Evolutionary conservation across 2,329 filamentous ascomycete genomes (phyloP).

Genomic region (Penicillium capsulatum): DNA sequence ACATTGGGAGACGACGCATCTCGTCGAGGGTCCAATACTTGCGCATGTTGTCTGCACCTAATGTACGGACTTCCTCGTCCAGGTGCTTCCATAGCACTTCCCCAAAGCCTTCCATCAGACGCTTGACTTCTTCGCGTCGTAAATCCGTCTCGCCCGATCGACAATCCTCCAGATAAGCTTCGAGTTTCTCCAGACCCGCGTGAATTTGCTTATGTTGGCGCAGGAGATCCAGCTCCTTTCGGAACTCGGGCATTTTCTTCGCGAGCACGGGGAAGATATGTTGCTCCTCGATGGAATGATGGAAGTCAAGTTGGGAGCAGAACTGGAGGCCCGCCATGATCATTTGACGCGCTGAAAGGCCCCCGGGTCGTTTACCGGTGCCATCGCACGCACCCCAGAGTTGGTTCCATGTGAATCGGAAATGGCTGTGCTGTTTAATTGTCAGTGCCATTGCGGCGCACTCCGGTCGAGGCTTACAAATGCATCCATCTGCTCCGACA

Average conservation of each 20-base stretch:
- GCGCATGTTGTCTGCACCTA: constrained; percentile 84
- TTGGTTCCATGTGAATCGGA: constrained; percentile 68
- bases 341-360: constrained; percentile 66
- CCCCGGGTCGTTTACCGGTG: constrained; percentile 53
- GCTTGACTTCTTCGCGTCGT: constrained; percentile 57
- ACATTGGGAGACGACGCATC: constrained; percentile 67
- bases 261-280: constrained; percentile 77
- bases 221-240: constrained; percentile 60
- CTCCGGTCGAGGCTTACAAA: constrained; percentile 52
- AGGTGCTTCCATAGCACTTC: constrained; percentile 76
- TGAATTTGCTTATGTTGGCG: constrained; percentile 77
- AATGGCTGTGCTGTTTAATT: constrained; percentile 63
- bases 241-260: constrained; percentile 73
- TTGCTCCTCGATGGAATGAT: constrained; percentile 79
- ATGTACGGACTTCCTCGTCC: constrained; percentile 73
- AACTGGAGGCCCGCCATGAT: constrained; percentile 66
- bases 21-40: constrained; percentile 75
- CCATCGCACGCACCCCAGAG: constrained; percentile 63
- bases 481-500: constrained; percentile 70
- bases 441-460: constrained; percentile 7
- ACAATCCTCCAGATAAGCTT: constrained; percentile 62
- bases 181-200: constrained; percentile 63
- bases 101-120: constrained; percentile 73
- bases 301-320: constrained; percentile 63
- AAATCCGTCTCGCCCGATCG: constrained; percentile 59